Evolutionary conservation across 768 basidiomycete genomes (phyloP).

Genomic region (Suillus subaureus): DNA sequence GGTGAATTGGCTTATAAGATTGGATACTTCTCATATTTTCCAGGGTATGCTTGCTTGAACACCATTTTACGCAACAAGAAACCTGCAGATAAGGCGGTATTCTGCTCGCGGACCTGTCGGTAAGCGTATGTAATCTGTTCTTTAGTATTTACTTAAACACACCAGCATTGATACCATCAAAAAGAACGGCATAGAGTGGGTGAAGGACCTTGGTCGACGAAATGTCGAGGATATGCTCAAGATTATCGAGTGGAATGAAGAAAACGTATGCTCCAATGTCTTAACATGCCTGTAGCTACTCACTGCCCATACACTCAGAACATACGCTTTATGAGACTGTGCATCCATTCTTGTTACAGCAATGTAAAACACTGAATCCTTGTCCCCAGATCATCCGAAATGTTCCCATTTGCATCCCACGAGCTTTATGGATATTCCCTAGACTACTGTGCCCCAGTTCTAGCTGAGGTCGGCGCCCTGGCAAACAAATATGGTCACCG

Average conservation of each 20-base stretch:
- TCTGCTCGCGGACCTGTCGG: constrained; percentile 76
- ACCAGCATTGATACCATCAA: constrained; percentile 72
- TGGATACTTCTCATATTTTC: constrained; percentile 8
- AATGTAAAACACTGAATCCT: neutral
- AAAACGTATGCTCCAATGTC: constrained; percentile 50
- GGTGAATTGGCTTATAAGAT: constrained; percentile 11
- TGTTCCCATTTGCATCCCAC: constrained; percentile 94
- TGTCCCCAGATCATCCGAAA: constrained; percentile 66
- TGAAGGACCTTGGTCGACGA: constrained; percentile 77
- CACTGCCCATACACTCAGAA: constrained; percentile 36
- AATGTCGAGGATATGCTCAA: constrained; percentile 73
- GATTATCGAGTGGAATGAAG: constrained; percentile 91
- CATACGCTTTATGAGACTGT: constrained; percentile 83
- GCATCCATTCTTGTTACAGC: constrained; percentile 10
- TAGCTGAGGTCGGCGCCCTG: constrained; percentile 61
- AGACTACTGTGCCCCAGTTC: constrained; percentile 62
- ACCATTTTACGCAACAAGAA: constrained; percentile 76
- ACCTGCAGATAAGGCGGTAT: constrained; percentile 64
- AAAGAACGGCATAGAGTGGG: constrained; percentile 79
- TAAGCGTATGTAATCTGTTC: constrained; percentile 22
- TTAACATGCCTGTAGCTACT: neutral
- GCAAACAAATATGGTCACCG: constrained; percentile 75
- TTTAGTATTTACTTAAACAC: constrained; percentile 5
- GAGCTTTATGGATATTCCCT: constrained; percentile 78
- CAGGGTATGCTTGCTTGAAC: constrained; percentile 83